Percentiles rank a stretch among this genome's conserved stretches.
These are phyloP conservation scores for Aspergillus niger DNA, from an alignment of 2,329 filamentous ascomycete genomes.

Conservation along the genomic window DNA sequence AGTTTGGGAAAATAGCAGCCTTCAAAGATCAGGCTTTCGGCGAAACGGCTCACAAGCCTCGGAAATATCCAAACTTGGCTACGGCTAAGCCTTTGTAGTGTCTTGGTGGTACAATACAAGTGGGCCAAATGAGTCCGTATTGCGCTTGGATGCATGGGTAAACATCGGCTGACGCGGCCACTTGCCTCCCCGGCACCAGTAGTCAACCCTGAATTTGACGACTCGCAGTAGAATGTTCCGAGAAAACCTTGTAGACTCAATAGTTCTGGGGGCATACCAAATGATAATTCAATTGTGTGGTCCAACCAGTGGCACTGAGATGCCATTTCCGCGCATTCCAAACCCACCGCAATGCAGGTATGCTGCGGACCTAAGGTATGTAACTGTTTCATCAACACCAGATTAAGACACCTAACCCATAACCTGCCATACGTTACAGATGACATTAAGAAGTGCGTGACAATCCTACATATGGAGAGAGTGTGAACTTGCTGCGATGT, in stretches of 20 bases:
- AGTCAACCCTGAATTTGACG: background rate
- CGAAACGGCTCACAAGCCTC: background rate
- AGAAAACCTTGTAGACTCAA: no score
- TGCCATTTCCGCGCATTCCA: no score
- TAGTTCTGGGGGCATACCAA: no score
- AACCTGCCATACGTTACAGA: no score
- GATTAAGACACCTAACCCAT: no score
- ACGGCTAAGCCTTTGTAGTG: background rate
- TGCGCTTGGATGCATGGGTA: background rate
- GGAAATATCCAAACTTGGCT: background rate
- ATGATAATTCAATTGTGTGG: no score
- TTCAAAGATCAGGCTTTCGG: background rate
- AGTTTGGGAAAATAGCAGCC: no score
- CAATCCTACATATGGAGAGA: background rate
- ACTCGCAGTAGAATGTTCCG: background rate
- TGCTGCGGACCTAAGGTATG: no score
- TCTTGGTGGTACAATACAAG: background rate
- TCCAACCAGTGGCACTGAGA: no score
- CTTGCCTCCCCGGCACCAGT: background rate
- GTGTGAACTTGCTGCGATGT: background rate
- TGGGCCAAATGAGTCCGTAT: background rate
- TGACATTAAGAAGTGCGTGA: no score
- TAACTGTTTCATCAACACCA: no score
- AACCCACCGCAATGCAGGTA: no score
- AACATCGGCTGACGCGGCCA: background rate